Evolutionary conservation across 805 yeast species (phyloP).

Genomic region (Candida berthetii): DNA sequence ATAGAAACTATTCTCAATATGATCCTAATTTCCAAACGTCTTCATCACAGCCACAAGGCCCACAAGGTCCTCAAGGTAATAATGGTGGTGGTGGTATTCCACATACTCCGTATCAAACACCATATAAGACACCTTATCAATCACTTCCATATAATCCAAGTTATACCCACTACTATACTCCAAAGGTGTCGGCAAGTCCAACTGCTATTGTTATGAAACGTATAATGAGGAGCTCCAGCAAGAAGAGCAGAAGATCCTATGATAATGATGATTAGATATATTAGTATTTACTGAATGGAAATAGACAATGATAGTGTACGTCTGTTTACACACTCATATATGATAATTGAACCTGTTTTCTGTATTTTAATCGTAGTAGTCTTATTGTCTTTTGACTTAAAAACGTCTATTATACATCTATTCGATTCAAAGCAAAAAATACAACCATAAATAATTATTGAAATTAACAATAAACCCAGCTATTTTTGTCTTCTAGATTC

Average conservation of each 20-base stretch:
- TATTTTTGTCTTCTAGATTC: neutral
- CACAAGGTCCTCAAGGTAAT: neutral
- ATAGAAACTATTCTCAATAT: conserved; percentile 22
- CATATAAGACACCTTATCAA: conserved; percentile 13
- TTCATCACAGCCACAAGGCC: conserved; percentile 4
- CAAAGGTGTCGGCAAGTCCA: conserved; percentile 10
- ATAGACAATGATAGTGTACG: too few relatives aligned
- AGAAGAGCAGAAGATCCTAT: neutral
- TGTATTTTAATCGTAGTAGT: too few relatives aligned
- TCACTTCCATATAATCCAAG: conserved; percentile 13
- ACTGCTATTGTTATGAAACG: conserved; percentile 2
- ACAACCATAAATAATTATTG: too few relatives aligned
- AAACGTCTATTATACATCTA: too few relatives aligned
- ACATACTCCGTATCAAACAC: conserved; percentile 12
- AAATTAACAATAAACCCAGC: too few relatives aligned
- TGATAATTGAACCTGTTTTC: too few relatives aligned
- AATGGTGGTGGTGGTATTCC: conserved; percentile 12
- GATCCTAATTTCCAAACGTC: conserved; percentile 1
- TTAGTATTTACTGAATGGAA: too few relatives aligned
- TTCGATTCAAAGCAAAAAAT: too few relatives aligned
- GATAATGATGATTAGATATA: too few relatives aligned
- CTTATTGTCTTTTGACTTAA: too few relatives aligned
- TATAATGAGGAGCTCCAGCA: neutral
- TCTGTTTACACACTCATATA: too few relatives aligned
- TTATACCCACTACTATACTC: conserved; percentile 16